Evolutionary conservation across 2,329 filamentous ascomycete genomes (phyloP).

Genomic region (Aschersonia sp.): DNA sequence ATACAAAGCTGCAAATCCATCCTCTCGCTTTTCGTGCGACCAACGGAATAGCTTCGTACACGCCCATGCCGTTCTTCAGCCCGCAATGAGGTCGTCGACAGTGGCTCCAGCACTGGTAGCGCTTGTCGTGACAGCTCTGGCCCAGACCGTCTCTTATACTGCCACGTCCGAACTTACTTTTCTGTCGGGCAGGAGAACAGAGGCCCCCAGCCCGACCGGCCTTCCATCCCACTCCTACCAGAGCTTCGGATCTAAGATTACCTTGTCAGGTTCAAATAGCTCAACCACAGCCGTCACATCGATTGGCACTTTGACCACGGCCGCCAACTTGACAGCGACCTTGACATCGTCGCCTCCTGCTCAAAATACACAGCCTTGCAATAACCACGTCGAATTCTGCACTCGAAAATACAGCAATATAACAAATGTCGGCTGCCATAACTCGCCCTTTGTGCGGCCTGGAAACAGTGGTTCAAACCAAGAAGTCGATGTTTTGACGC

Average conservation of each 20-base stretch:
- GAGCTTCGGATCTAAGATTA: conserved; percentile 26
- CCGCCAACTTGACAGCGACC: conserved; percentile 24
- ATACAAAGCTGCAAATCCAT: not conserved
- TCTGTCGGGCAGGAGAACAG: conserved; percentile 21
- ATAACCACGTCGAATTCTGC: conserved; percentile 67
- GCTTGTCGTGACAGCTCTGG: conserved; percentile 10
- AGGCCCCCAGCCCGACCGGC: conserved; percentile 18
- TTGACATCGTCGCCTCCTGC: conserved; percentile 27
- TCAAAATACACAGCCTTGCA: conserved; percentile 63
- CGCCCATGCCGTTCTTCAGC: not conserved
- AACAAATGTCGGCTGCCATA: conserved; percentile 65
- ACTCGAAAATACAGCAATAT: conserved; percentile 66
- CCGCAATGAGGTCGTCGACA: conserved; percentile 11
- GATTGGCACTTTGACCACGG: conserved; percentile 19
- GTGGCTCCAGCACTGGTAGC: conserved; percentile 3
- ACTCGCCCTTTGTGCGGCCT: conserved; percentile 59
- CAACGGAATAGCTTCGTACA: not conserved
- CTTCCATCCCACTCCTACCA: conserved; percentile 30
- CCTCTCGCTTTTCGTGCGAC: not conserved
- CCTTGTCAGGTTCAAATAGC: conserved; percentile 20
- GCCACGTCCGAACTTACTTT: conserved; percentile 21
- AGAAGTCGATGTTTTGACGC: conserved; percentile 47
- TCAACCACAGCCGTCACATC: conserved; percentile 19
- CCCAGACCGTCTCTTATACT: conserved; percentile 14
- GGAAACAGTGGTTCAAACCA: conserved; percentile 71